A percentile compares a stretch with the other conserved stretches of the same genome.
Evolutionary conservation across 768 basidiomycete genomes (phyloP).

Genomic region (Nidularia pulvinata): DNA sequence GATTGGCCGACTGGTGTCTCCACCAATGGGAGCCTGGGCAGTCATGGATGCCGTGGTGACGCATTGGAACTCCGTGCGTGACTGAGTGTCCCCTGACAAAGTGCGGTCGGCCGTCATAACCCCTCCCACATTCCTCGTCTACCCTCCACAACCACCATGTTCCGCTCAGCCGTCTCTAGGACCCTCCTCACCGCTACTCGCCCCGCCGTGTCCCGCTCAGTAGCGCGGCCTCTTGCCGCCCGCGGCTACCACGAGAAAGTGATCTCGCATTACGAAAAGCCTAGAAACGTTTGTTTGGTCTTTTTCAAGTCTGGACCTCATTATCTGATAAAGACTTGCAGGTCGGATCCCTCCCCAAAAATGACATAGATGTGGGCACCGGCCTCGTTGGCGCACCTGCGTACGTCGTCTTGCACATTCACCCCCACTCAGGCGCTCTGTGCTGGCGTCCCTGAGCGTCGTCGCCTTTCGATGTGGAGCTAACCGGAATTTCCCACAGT

Average conservation of each 20-base stretch:
- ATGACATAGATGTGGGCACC: conserved; percentile 90
- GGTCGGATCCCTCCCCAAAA: conserved; percentile 97
- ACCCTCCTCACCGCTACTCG: conserved; percentile 47
- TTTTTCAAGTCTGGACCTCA: conserved; percentile 29
- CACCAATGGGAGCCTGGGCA: neutral
- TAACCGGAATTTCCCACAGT: conserved; percentile 38
- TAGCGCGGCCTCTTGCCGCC: conserved; percentile 48
- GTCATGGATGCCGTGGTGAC: neutral
- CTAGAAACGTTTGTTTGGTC: conserved; percentile 81
- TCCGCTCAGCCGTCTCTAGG: conserved; percentile 60
- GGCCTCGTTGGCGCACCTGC: conserved; percentile 98
- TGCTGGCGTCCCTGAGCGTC: conserved; percentile 5
- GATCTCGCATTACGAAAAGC: conserved; percentile 96
- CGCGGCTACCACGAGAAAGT: conserved; percentile 96
- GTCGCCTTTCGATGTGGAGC: conserved; percentile 16
- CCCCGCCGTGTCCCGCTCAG: conserved; percentile 32
- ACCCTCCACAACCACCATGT: conserved; percentile 54
- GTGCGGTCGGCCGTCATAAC: neutral
- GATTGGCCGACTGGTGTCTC: neutral
- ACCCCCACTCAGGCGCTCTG: neutral
- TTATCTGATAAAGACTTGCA: conserved; percentile 67
- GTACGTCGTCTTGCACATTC: conserved; percentile 44
- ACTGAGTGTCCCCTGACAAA: conserved; percentile 1
- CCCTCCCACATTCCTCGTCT: neutral
- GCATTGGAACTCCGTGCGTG: neutral